Conservation (phyloP, 371 early-diverging fungal genomes). For the Mucor circinelloides region DNA sequence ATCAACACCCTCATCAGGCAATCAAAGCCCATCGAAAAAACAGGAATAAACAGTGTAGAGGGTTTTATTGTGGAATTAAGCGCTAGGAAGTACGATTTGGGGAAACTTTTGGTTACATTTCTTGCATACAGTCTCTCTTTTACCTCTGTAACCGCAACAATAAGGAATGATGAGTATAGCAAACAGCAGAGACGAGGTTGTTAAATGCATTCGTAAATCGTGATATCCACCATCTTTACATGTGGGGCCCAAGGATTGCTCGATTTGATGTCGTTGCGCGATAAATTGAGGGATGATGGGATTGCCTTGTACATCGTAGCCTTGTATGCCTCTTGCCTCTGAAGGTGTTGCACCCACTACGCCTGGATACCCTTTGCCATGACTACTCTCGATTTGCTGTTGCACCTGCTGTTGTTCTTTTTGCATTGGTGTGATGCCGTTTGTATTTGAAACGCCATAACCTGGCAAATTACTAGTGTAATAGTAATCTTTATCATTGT, state of each 20-base stretch:
- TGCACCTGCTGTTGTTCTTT: conserved; percentile 17
- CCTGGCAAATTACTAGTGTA: conserved; percentile 3
- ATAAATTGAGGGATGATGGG: conserved; percentile 40
- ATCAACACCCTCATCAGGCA: background rate
- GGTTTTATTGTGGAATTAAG: conserved; percentile 4
- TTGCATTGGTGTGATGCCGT: conserved; percentile 17
- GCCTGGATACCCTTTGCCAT: conserved; percentile 35
- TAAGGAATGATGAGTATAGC: conserved; percentile 46
- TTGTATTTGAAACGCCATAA: conserved; percentile 4
- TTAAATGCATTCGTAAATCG: conserved; percentile 49
- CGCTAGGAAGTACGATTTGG: conserved; percentile 32
- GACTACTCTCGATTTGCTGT: conserved; percentile 6
- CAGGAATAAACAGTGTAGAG: background rate
- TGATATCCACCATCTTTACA: conserved; percentile 41
- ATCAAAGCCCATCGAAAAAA: conserved; percentile 9
- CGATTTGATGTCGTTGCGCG: conserved; percentile 42
- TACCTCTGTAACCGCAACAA: conserved; percentile 48
- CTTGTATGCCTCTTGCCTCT: conserved; percentile 28
- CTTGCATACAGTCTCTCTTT: conserved; percentile 33
- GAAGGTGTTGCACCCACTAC: conserved; percentile 36
- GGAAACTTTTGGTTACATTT: conserved; percentile 48
- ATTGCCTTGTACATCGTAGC: conserved; percentile 42
- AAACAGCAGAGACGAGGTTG: conserved; percentile 30
- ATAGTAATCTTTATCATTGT: background rate
- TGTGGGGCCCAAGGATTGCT: conserved; percentile 37